phyloP scores from a whole-genome alignment of 2,329 filamentous ascomycete genomes.

The Ploettnerulaceae sp. region DNA sequence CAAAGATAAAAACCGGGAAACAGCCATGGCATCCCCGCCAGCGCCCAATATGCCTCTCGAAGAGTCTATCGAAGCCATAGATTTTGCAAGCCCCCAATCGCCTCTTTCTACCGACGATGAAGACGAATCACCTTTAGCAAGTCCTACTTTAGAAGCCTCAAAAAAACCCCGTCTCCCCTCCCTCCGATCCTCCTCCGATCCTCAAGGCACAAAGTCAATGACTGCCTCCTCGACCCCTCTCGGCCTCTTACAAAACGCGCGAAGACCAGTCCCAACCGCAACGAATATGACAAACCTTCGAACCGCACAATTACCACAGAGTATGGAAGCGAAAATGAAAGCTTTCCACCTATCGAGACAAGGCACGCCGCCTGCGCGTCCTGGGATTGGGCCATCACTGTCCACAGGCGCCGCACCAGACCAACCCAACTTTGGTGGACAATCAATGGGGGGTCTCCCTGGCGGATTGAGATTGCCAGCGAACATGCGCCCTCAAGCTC shows the following conservation, averaged over 20 bases:
- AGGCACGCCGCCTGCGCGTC: constrained; percentile 44
- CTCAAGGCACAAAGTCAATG: constrained; percentile 53
- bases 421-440: constrained; percentile 16
- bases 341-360: constrained; percentile 63
- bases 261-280: constrained; percentile 42
- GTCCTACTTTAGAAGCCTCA: constrained; percentile 17
- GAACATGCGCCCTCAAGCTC: constrained; percentile 42
- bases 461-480: constrained; percentile 39
- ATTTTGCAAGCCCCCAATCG: constrained; percentile 20
- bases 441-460: constrained; percentile 38
- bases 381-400: constrained; percentile 27
- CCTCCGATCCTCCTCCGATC: constrained; percentile 55
- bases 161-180: constrained; percentile 51
- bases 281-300: constrained; percentile 13
- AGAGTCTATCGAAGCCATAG: constrained; percentile 25
- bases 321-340: constrained; percentile 65
- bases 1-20: constrained; percentile 7
- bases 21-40: constrained; percentile 25
- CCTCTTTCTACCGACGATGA: constrained; percentile 17
- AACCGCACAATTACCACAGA: constrained; percentile 46
- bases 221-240: constrained; percentile 79
- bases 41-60: constrained; percentile 18
- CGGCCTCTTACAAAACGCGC: constrained; percentile 65
- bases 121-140: constrained; percentile 14
- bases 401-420: constrained; percentile 34